Evolutionary conservation across 2,329 filamentous ascomycete species (phyloP), one percentile per base, ranked within the genome.

Genomic region (Keithomyces neogunnii): DNA sequence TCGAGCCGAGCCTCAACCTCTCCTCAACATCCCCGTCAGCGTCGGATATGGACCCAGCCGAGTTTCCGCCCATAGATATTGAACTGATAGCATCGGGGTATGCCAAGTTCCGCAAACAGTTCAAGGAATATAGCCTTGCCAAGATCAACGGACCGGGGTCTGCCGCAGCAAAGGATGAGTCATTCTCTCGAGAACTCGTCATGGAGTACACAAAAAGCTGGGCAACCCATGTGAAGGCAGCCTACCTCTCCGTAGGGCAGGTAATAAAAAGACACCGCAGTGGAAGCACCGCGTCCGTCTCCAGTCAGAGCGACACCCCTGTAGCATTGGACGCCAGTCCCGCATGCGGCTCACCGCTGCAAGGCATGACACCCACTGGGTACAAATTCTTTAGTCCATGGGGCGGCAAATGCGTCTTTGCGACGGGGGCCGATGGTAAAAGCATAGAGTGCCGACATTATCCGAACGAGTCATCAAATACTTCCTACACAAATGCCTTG

Each of bases 311-410:
- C 26, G 51, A 47, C 28, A 19, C 28, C 4, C n/a, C 42, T 8
- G 52, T 43, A 6, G 31, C n/a, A 5, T 29, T 10, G 4, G 52
- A 52, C 6, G 26, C 39, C 13, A 39, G 49, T 19, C 31, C 31
- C 11, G 50, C 52, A 19, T 33, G 33, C 28, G 52, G 50, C 10
- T 43, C 38, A 5, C 52, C 47, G 9, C 52, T 50, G 13, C 35
- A 52, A 5, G 46, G 53, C 19, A 70, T 75, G 55, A 78, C 73
- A 50, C 74, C 82, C 0, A 76, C 77, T 33, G 86, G 84, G 19
- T 95, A 95, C 67, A 79, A 82, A 1, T 96, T 96, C 63, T 71
- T 75, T 26, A 93, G 88, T 42, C 91, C 90, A 0, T 97, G 92
- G 92, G 84, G 89, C 54, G 88, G 89, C 13, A 79, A 80, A 42